Conservation (phyloP, 1,284 basidiomycete species). For the Naganishia liquefaciens region DNA sequence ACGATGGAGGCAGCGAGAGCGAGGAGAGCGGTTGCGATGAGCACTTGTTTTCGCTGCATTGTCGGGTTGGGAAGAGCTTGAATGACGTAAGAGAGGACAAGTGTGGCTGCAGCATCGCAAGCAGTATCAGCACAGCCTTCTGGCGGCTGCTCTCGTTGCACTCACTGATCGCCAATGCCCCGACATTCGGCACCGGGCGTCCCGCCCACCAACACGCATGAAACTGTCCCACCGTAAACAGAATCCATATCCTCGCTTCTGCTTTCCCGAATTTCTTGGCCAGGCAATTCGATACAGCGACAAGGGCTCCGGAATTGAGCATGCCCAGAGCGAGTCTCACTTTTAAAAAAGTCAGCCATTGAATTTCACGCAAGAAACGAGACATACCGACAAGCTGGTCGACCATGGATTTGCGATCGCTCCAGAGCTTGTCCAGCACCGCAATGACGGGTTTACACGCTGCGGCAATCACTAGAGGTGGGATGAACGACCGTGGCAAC, state of each 20-base stretch:
- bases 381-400: conserved; percentile 63
- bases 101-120: background rate
- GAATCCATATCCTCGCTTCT: conserved; percentile 63
- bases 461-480: conserved; percentile 53
- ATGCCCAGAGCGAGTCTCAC: conserved; percentile 74
- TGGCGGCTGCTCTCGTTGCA: too few relatives aligned
- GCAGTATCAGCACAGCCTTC: background rate
- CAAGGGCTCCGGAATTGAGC: conserved; percentile 66
- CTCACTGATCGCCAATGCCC: conserved; percentile 77
- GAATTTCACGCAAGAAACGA: background rate
- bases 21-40: conserved; percentile 56
- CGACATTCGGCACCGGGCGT: conserved; percentile 90
- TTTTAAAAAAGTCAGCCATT: conserved; percentile 44
- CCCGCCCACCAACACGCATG: conserved; percentile 92
- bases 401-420: background rate
- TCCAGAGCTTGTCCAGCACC: background rate
- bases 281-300: conserved; percentile 66
- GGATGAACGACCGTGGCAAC: conserved; percentile 82
- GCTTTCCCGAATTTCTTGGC: conserved; percentile 64
- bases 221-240: conserved; percentile 79
- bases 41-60: conserved; percentile 30
- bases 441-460: conserved; percentile 42
- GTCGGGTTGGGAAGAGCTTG: conserved; percentile 14
- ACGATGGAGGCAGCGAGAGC: conserved; percentile 72
- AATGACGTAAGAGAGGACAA: conserved; percentile 8